These are phyloP conservation scores for Penicillium steckii DNA, from an alignment of 495 filamentous ascomycete genomes.

Conservation along the genomic window DNA sequence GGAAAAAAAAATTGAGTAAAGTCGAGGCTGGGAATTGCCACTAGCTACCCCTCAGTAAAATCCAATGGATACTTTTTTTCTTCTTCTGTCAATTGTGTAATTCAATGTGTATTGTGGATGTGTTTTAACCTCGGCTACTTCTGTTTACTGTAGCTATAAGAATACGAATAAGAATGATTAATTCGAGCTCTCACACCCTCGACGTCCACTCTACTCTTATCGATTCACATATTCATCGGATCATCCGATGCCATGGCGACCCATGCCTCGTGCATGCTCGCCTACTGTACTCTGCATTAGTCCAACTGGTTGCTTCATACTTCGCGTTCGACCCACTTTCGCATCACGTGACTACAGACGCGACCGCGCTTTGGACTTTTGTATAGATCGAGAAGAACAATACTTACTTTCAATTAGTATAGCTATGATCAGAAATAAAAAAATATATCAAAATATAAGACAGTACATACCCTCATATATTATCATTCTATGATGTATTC, in stretches of 20 bases:
- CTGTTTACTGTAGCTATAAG: no score
- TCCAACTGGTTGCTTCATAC: conserved; percentile 7
- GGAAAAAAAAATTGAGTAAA: not conserved
- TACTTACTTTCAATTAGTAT: not conserved
- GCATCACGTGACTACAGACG: conserved; percentile 27
- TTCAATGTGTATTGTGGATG: no score
- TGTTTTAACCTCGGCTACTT: no score
- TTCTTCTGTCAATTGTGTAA: no score
- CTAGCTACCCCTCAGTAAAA: not conserved
- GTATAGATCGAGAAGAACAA: conserved; percentile 11
- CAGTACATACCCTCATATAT: not conserved
- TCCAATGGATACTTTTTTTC: not conserved
- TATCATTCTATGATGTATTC: no score
- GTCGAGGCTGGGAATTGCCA: not conserved
- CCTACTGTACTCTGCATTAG: no score
- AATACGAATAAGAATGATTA: no score
- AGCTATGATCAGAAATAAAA: not conserved
- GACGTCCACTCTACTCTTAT: no score
- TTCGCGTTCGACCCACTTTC: conserved; percentile 22
- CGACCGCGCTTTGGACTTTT: conserved; percentile 22
- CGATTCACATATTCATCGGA: no score
- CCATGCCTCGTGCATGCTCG: no score
- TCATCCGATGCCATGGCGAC: not conserved
- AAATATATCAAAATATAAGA: not conserved
- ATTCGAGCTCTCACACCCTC: no score